Base-by-base conservation (phyloP, 1,139 yeast genomes). In the Candida buenavistaensis region DNA sequence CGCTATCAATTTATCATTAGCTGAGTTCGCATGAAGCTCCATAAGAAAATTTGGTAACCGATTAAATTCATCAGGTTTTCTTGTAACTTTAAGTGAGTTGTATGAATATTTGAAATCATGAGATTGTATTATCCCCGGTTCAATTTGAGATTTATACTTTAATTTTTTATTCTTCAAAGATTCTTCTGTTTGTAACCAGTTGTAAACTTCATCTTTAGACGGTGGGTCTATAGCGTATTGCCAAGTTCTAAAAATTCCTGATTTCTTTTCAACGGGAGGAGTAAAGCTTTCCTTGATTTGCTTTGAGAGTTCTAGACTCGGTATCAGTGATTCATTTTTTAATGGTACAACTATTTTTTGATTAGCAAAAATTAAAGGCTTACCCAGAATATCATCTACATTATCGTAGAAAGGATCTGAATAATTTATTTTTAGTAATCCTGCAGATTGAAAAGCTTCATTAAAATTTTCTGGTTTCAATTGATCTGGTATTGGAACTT, bases 341-440 rank as follows among this genome's bases (percentile, higher is more conserved):
- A 53, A 47, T 0, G 72, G 69, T 2, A 80, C 56, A 1, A 52
- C 61, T 42, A 80, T 79, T 44, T 74, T 77, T 39, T 72, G 77
- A 14, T 89, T 89, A 0, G 90, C 89, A 57, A 79, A 81, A 2
- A 76, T 57, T 40, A 81, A 69, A 0, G 94, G 81, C 17, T 62
- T 64, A 1, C 57, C 35, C 2, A 82, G 81, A 4, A 76, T 62
- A 44, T 84, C 86, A 1, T 54, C 51, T 0, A 63, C 55, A 21
- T 69, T 63, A 15, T 80, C 72, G 48, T 77, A 89, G 45, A 61
- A 78, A 0, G 96, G 96, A 40, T 77, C 84, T 2, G 48, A 42
- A 50, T 83, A 82, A 14, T 78, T 70, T 8, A 77, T 59, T 42
- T 72, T 66, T 2, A 83, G 70, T 5, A 73, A 47, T 0, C 80